Evolutionary conservation across 2,329 filamentous ascomycete genomes (phyloP), one percentile per base, ranked within the genome.

Genomic region (Calonectria fujianensis): DNA sequence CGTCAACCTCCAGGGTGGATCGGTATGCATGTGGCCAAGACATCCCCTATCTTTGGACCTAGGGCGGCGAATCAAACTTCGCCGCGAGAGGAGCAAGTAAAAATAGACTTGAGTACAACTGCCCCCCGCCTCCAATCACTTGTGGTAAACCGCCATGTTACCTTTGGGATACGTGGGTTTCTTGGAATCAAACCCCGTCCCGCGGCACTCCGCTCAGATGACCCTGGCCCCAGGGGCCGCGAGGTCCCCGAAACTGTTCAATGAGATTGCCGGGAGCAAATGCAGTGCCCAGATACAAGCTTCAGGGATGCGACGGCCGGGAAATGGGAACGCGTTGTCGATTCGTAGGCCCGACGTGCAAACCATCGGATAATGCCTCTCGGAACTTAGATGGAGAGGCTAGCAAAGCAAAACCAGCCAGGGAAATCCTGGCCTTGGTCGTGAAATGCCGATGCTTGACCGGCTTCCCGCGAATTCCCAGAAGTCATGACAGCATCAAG

Each of bases 1-100:
- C 57, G 35, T 63, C n/a, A 35, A 63, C 32, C 57, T 63, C 57
- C 35, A 13, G 57, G 57, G 57, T 63, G 57, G 57, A 63, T 63
- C 57, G 57, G 39, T 35, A 63, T 41, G 57, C 57, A 63, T 63
- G 57, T 63, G 57, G 57, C 35, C 57, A 63, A 9, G 24, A 41
- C 35, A 37, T 63, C 57, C 57, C 57, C 57, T 63, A 63, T 63
- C 57, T 41, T 63, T 63, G 35, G 31, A 63, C 57, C 57, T 63
- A 63, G 57, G 57, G 61, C 61, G 31, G 29, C 61, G 61, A 65
- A 65, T 65, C 13, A 50, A n/a, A 48, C 24, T 24, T 35, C 31
- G 14, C 27, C 27, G 41, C 61, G 29, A 50, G 61, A 41, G 29
- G 29, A 27, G 29, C n/a, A 48, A 48, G 41, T 65, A 50, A 65